Evolutionary conservation across 352 stramenopile genomes (phyloP), one percentile per base, ranked within the genome.

Genomic region (Paralagenidium karlingii): DNA sequence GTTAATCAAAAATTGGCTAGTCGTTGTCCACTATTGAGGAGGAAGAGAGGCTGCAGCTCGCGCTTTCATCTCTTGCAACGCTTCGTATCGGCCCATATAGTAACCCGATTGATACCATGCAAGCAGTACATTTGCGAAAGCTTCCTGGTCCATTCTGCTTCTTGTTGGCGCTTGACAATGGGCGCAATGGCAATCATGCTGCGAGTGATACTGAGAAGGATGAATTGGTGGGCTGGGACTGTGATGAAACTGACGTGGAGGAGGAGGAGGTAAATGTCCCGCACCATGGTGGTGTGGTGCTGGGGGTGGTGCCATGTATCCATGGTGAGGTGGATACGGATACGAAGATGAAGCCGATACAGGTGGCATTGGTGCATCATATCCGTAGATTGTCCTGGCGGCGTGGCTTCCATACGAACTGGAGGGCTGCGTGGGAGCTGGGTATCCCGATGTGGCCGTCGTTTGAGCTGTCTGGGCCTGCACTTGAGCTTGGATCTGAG

Each of bases 51-150:
- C 7, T 7, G 15, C 28, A 13, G 3, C 30, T 22, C 42, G 47
- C 18, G 37, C 43, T 34, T 65, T 74, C 65, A 82, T 84, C 46
- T 87, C 73, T 43, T 84, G 73, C 36, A 82, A 74, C 3, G 69
- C 70, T 57, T 85, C 68, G 45, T 77, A 87, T 31, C 74, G 61
- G 5, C 74, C 74, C 1, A 73, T 85, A 41, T 82, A 84, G 49
- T 87, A 90, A 37, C 73, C 77, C 13, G 70, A 86, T 42, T 87
- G 74, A 55, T 87, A 90, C 74, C 77, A 90, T n/a, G 77, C 60
- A 38, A 90, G 53, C 7, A 87, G 55, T 36, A 87, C 28, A 25
- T 81, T 86, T 6, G 77, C 62, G 30, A 36, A 22, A 22, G 30
- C 30, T 3, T 16, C 30, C 19, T 36, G 30, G 19, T 20, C 22